Evolutionary conservation across 1,284 basidiomycete genomes (phyloP).

Genomic region (Sporisorium exsertum): DNA sequence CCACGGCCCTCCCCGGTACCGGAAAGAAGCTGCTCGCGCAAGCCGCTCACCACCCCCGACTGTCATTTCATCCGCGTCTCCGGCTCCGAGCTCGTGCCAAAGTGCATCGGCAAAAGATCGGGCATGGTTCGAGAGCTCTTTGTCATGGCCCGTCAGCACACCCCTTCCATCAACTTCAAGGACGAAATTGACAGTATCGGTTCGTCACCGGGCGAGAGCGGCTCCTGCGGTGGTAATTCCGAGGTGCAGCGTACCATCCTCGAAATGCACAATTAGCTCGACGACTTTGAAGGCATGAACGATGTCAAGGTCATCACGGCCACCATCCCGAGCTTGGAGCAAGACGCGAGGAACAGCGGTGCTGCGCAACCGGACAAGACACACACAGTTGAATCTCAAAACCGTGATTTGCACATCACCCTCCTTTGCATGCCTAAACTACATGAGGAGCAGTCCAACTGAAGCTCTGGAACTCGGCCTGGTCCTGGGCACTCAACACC

Average conservation of each 20-base stretch:
- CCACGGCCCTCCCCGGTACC: conserved; percentile 68
- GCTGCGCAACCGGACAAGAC: no score
- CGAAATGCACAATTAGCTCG: conserved; percentile 94
- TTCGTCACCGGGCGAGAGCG: conserved; percentile 88
- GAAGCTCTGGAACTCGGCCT: conserved; percentile 73
- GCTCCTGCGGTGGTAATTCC: conserved; percentile 80
- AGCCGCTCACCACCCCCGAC: conserved; percentile 86
- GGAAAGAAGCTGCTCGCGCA: conserved; percentile 68
- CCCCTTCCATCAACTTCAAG: conserved; percentile 99
- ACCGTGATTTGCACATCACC: no score
- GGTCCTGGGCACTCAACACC: conserved; percentile 89
- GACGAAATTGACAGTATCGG: conserved; percentile 99
- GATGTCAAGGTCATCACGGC: conserved; percentile 99
- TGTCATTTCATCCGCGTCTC: conserved; percentile 97
- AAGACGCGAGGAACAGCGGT: no score
- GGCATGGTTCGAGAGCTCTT: conserved; percentile 85
- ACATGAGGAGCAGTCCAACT: conserved; percentile 56
- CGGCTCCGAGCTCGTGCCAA: conserved; percentile 95
- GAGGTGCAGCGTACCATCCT: conserved; percentile 99
- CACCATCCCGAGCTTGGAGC: no score
- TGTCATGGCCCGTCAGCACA: conserved; percentile 98
- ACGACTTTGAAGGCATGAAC: conserved; percentile 96
- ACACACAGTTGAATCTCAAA: no score
- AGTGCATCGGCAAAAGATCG: conserved; percentile 97
- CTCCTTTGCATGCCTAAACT: not conserved